A percentile compares a stretch with the other conserved stretches of the same genome.
These are phyloP conservation scores for Eimeria necatrix DNA, from an alignment of 169 alveolate species.

Conservation along the genomic window DNA sequence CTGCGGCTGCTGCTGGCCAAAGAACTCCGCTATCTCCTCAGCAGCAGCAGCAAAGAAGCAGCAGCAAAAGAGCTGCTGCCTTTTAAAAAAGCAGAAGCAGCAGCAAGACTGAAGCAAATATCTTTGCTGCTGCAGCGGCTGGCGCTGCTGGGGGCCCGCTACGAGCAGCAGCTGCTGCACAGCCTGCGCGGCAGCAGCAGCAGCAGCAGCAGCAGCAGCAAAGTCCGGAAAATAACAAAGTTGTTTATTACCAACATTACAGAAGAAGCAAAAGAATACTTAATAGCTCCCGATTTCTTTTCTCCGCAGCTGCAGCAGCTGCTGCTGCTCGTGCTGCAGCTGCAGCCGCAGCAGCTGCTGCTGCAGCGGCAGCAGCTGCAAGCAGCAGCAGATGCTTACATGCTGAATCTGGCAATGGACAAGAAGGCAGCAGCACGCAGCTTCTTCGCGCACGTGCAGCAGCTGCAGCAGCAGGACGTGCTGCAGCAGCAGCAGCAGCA, in stretches of 20 bases:
- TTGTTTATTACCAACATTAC: constrained; percentile 11
- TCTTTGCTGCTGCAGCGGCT: background rate
- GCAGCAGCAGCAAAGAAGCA: background rate
- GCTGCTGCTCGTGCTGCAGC: constrained; percentile 17
- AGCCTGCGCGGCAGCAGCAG: background rate
- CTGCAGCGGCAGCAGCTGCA: background rate
- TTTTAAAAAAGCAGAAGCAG: constrained; percentile 11
- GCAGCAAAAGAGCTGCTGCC: background rate
- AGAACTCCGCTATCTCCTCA: background rate
- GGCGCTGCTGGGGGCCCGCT: background rate
- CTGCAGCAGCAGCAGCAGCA: too few species aligned
- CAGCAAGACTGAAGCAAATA: background rate
- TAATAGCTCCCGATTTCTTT: background rate
- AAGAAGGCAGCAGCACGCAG: background rate
- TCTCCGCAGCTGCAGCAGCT: constrained; percentile 36
- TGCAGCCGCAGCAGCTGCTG: background rate
- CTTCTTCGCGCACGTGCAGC: background rate
- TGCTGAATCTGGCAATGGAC: background rate
- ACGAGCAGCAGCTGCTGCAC: background rate
- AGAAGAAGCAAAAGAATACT: background rate
- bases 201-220: constrained; percentile 24
- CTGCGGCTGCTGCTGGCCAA: background rate
- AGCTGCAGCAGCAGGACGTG: too few species aligned
- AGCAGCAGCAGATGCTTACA: background rate
- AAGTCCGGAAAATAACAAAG: background rate